Conservation (phyloP, 495 filamentous ascomycete species). For the Aspergillus egyptiacus region DNA sequence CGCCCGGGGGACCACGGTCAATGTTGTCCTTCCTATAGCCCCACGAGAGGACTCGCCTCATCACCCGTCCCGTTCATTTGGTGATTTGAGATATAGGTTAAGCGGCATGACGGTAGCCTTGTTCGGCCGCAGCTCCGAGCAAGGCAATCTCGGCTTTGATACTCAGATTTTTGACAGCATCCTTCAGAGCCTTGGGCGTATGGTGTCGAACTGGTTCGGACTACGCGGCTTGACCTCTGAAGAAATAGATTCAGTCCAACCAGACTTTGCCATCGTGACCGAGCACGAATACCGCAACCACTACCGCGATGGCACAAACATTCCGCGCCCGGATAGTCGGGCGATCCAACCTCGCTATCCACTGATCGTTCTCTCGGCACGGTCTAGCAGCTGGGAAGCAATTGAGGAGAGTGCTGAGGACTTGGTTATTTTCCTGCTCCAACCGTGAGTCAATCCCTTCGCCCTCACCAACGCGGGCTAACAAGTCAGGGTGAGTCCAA, state of each 20-base stretch:
- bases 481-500: constrained; percentile 20
- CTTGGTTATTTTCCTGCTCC: not conserved
- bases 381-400: not conserved
- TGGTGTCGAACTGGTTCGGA: constrained; percentile 30
- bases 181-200: constrained; percentile 13
- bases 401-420: not conserved
- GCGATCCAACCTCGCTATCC: too few relatives aligned
- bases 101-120: constrained; percentile 20
- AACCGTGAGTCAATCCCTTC: not conserved
- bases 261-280: constrained; percentile 22
- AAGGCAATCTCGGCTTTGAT: constrained; percentile 14
- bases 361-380: not conserved
- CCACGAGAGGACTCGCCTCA: not conserved
- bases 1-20: constrained; percentile 54
- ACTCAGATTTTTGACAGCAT: constrained; percentile 16
- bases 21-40: constrained; percentile 42
- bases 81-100: too few relatives aligned
- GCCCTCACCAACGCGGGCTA: not conserved
- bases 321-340: too few relatives aligned
- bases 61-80: not conserved
- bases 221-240: constrained; percentile 26
- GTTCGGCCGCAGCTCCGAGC: constrained; percentile 18
- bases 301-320: constrained; percentile 5
- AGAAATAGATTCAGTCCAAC: constrained; percentile 12
- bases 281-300: constrained; percentile 20